Percentiles rank a stretch among this genome's conserved stretches.
Conservation (phyloP, 352 stramenopile genomes). For the Phytophthora agathidicida region DNA sequence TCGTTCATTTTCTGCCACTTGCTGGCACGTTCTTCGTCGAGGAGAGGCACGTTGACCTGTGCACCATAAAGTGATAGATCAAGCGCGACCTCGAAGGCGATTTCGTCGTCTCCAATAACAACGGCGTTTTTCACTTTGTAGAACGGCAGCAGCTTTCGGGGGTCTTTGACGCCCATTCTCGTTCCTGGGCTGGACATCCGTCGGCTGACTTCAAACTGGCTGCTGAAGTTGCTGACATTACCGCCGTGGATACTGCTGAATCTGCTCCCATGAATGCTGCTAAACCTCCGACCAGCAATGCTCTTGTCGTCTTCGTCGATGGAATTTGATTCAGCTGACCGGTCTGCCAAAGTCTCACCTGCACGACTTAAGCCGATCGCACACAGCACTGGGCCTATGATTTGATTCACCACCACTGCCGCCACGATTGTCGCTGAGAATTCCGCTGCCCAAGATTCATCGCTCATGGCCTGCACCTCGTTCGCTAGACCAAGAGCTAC, state of each 20-base stretch:
- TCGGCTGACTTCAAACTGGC: conserved; percentile 13
- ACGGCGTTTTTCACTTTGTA: conserved; percentile 58
- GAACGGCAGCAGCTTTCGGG: conserved; percentile 46
- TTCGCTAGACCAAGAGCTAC: conserved; percentile 67
- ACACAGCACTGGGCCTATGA: conserved; percentile 67
- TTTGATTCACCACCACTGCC: conserved; percentile 73
- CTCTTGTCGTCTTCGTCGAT: conserved; percentile 14
- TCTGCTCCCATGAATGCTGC: conserved; percentile 3
- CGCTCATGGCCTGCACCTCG: conserved; percentile 63
- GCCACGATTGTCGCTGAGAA: conserved; percentile 70
- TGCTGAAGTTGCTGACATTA: conserved; percentile 9
- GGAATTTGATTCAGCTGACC: conserved; percentile 3
- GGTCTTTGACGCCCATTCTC: conserved; percentile 43
- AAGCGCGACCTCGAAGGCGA: conserved; percentile 64
- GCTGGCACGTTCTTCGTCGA: conserved; percentile 57
- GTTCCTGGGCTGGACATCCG: conserved; percentile 9
- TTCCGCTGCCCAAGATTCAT: conserved; percentile 58
- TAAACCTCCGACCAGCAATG: conserved; percentile 3
- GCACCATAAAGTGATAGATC: conserved; percentile 68
- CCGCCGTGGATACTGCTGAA: conserved; percentile 7
- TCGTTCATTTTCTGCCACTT: conserved; percentile 73
- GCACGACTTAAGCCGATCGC: conserved; percentile 54
- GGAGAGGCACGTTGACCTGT: conserved; percentile 58
- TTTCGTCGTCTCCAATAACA: conserved; percentile 64
- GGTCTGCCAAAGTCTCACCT: conserved; percentile 50